Conservation (phyloP, 2,329 filamentous ascomycete genomes). For the Alternaria triticimaculans region DNA sequence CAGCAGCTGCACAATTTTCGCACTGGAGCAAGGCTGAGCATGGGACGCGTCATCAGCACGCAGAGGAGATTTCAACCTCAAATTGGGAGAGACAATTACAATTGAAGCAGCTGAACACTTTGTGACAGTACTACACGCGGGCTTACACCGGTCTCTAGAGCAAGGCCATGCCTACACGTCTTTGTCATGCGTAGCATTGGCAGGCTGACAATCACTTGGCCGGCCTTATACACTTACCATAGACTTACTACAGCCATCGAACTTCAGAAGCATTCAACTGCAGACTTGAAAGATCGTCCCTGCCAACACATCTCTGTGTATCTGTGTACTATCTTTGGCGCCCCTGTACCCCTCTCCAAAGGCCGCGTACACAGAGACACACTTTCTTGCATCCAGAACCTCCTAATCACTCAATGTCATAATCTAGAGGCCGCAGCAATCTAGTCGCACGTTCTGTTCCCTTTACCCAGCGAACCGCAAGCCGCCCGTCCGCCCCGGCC, state of each 20-base stretch:
- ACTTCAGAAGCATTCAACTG: not conserved
- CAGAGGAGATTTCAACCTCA: not conserved
- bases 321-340: not conserved
- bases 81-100: not conserved
- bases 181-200: slow-evolving; percentile 1
- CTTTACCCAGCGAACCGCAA: not conserved
- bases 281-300: not conserved
- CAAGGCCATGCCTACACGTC: not conserved
- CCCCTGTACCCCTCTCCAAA: not conserved
- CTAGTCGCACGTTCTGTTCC: not conserved
- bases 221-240: slow-evolving; percentile 6
- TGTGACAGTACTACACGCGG: slow-evolving; percentile 1
- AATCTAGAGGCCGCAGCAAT: not conserved
- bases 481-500: slow-evolving; percentile 2
- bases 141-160: slow-evolving; percentile 1
- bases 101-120: not conserved
- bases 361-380: not conserved
- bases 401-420: not conserved
- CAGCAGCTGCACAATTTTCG: not conserved
- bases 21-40: not conserved
- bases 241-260: not conserved
- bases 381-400: not conserved
- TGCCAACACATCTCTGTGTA: not conserved
- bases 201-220: slow-evolving; percentile 6
- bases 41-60: slow-evolving; percentile 10